phyloP scores from a whole-genome alignment of 306 rosid species.

The Acacia melanoxylon region DNA sequence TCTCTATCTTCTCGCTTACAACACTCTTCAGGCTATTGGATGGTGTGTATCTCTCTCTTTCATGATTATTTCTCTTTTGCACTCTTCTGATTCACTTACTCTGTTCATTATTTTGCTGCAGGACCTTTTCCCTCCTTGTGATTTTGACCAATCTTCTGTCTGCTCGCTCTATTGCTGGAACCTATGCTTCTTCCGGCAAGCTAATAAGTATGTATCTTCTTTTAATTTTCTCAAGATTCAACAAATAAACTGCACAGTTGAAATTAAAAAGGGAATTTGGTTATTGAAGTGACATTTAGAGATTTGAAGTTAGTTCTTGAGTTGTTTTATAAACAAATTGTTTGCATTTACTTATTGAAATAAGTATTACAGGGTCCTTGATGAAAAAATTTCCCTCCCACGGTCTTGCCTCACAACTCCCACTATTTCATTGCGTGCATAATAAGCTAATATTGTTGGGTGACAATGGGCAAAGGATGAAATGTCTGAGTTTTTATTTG shows the following conservation, averaged over 20 bases:
- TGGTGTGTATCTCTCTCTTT: slow-evolving; percentile 41
- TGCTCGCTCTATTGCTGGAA: slow-evolving; percentile 47
- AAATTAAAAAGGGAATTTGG: not conserved
- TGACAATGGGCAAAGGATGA: not conserved
- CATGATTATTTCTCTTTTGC: not conserved
- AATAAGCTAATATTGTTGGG: not conserved
- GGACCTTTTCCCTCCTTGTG: slow-evolving; percentile 54
- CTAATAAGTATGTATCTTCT: slow-evolving; percentile 56
- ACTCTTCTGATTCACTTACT: not conserved
- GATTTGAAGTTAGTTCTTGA: not conserved
- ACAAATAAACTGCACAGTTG: not conserved
- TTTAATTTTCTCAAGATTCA: not conserved
- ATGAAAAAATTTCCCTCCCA: not conserved
- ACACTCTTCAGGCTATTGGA: slow-evolving; percentile 66
- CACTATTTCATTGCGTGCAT: not conserved
- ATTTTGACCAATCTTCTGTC: slow-evolving; percentile 46
- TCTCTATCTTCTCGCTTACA: slow-evolving; percentile 71
- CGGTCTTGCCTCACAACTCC: not conserved
- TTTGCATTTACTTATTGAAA: not conserved
- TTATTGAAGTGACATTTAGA: not conserved
- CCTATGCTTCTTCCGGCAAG: slow-evolving; percentile 64
- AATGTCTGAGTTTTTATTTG: not conserved
- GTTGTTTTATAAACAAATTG: not conserved
- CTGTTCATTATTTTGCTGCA: slow-evolving; percentile 27
- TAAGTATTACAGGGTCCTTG: not conserved